phyloP scores from a whole-genome alignment of 2,329 filamentous ascomycete species.

The Botryotinia calthae region DNA sequence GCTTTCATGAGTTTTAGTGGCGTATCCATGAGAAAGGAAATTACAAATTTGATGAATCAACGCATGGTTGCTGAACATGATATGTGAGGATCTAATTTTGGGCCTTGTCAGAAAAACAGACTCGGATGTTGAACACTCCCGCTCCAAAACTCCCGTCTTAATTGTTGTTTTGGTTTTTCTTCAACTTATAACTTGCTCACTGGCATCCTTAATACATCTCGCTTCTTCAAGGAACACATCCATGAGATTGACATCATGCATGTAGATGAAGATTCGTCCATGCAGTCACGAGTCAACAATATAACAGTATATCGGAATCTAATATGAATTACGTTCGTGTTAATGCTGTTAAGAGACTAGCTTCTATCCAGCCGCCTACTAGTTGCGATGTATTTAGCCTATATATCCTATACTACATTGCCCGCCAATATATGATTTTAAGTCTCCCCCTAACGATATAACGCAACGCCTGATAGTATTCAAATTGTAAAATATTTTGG shows the following conservation, averaged over 20 bases:
- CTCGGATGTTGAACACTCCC: background rate
- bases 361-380: background rate
- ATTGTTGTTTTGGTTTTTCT: background rate
- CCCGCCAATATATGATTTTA: background rate
- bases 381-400: background rate
- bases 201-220: background rate
- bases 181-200: background rate
- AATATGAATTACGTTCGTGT: background rate
- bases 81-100: background rate
- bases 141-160: background rate
- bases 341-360: background rate
- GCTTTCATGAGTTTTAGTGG: conserved; percentile 6
- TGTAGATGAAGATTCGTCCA: background rate
- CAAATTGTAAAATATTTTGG: background rate
- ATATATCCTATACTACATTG: background rate
- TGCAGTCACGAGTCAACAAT: background rate
- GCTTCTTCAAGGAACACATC: background rate
- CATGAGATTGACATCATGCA: background rate
- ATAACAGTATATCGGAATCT: background rate
- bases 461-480: background rate
- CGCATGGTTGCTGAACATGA: background rate
- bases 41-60: background rate
- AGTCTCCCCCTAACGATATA: background rate
- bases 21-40: conserved; percentile 5
- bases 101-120: background rate